Evolutionary conservation across 441 rosid species (phyloP).

Genomic region (Pelargonium myrrhifolium): DNA sequence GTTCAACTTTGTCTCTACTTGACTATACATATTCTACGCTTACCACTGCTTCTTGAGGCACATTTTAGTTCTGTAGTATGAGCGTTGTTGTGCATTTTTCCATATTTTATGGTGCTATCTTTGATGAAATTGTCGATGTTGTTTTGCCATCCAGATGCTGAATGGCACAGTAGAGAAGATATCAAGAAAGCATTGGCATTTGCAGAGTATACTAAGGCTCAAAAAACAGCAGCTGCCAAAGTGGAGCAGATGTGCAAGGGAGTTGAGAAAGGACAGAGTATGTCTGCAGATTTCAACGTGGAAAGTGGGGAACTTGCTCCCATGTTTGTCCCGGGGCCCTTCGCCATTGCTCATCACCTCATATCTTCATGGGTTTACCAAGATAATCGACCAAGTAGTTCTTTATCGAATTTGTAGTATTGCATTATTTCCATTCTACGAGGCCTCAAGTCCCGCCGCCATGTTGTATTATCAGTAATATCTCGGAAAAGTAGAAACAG

Average conservation of each 20-base stretch:
- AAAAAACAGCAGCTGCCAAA: constrained; percentile 64
- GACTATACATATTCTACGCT: no score
- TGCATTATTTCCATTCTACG: not conserved
- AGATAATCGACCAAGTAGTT: constrained; percentile 30
- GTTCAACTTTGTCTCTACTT: no score
- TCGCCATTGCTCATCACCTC: constrained; percentile 84
- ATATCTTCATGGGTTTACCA: constrained; percentile 73
- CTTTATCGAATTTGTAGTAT: constrained; percentile 54
- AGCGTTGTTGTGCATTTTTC: no score
- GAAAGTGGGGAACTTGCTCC: constrained; percentile 85
- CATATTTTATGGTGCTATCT: not conserved
- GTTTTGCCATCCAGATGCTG: constrained; percentile 45
- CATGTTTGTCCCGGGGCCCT: constrained; percentile 86
- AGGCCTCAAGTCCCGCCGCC: no score
- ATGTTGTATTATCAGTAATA: no score
- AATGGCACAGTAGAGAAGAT: constrained; percentile 81
- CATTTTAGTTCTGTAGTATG: no score
- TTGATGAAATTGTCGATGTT: not conserved
- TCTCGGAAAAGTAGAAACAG: no score
- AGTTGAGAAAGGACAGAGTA: constrained; percentile 57
- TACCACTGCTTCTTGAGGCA: no score
- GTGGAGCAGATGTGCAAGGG: constrained; percentile 80
- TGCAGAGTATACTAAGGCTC: constrained; percentile 78
- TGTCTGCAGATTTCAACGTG: constrained; percentile 54
- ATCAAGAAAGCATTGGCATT: constrained; percentile 55